Percentiles rank a stretch among this genome's conserved stretches.
Conservation (phyloP, 441 rosid species). For the Populus hybrid region DNA sequence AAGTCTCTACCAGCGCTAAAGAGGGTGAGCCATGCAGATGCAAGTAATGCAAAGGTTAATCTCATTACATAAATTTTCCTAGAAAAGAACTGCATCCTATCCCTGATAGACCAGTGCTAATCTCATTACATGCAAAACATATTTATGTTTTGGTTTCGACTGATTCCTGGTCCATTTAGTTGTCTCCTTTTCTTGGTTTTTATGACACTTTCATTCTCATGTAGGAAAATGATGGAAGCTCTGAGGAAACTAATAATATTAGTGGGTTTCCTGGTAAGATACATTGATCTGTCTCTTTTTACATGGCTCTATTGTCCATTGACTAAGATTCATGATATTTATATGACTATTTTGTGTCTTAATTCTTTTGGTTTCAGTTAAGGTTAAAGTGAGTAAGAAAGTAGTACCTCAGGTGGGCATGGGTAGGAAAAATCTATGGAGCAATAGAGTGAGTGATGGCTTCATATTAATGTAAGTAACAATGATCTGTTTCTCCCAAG, state of each 20-base stretch:
- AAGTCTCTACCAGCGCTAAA: conserved; percentile 48
- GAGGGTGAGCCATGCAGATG: conserved; percentile 40
- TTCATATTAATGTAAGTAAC: conserved; percentile 48
- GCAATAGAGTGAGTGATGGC: conserved; percentile 48
- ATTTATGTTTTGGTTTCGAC: background rate
- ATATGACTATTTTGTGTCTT: background rate
- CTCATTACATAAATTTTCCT: background rate
- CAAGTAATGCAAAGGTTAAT: conserved; percentile 30
- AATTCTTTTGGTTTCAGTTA: conserved; percentile 42
- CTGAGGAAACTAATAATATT: conserved; percentile 29
- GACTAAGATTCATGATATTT: background rate
- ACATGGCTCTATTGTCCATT: background rate
- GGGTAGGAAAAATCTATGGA: conserved; percentile 31
- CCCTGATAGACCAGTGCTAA: conserved; percentile 25
- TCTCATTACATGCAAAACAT: background rate
- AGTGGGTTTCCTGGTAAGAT: conserved; percentile 36
- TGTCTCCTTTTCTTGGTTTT: background rate
- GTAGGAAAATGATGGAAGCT: conserved; percentile 46
- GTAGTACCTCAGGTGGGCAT: conserved; percentile 36
- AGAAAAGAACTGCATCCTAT: background rate
- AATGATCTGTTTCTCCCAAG: background rate
- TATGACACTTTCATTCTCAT: background rate
- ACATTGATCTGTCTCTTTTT: background rate
- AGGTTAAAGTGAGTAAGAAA: conserved; percentile 37
- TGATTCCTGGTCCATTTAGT: background rate